Base-by-base conservation (phyloP, 2,329 filamentous ascomycete species). In the Neofusicoccum kwambonambiense region DNA sequence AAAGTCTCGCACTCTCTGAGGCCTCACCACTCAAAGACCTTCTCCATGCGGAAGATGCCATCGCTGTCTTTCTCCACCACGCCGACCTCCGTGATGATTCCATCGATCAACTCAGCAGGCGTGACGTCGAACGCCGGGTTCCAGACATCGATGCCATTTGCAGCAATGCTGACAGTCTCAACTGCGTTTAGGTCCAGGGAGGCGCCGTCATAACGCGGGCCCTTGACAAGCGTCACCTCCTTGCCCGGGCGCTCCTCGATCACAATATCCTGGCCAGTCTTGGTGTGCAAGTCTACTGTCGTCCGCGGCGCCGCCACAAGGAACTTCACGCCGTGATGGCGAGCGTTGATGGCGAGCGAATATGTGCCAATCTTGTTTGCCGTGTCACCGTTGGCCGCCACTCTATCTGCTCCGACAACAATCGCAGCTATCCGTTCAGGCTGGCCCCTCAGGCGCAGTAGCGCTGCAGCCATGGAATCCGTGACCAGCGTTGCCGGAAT, bases 361-460 rank as follows among this genome's bases (percentile, higher is more conserved):
- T 99, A 98, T 0, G 95, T 99, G 60, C 95, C 95, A 67, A 99
- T 96, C 82, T 99, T 99, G 82, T 99, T 99, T 64, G 95, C 95
- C 0, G 95, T 98, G 79, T 99, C 95, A 35, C 95, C 95, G 72
- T 99, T 99, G 58, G 93, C 91, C 37, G 94, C 95, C 13, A 99
- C 95, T 64, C 95, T 88, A 76, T 99, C 95, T 2, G 95, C 95
- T 34, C 95, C 95, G 0, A 99, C 95, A 35, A 99, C 89, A 60
- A 99, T 91, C 5, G 93, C 94, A 5, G 87, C 86, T 66, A 99
- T 91, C 72, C 89, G 88, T 73, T 88, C 84, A 42, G 83, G 73
- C 65, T 77, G 66, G 69, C 83, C 80, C 70, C 88, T 88, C 51
- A 86, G 80, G 27, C 85, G 86, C 74, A 99, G 90, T 8, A 99